phyloP scores from a whole-genome alignment of 2,329 filamentous ascomycete genomes.

The Aspergillus melleus region DNA sequence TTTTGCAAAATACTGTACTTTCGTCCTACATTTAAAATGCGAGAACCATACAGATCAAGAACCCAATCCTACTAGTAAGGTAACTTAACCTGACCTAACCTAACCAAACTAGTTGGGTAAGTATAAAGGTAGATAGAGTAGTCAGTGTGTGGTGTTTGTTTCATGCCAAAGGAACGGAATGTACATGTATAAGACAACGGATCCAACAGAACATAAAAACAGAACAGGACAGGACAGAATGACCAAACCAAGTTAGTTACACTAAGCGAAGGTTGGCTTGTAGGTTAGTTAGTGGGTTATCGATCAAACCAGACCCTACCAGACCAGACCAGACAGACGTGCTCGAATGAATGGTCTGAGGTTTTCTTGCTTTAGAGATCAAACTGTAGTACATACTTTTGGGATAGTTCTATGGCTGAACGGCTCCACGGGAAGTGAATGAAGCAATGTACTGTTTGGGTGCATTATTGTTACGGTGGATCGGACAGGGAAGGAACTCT shows the following conservation, averaged over 20 bases:
- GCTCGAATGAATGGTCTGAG: neutral
- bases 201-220: neutral
- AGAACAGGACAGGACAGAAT: neutral
- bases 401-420: slow-evolving; percentile 5
- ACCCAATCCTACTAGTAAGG: neutral
- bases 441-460: neutral
- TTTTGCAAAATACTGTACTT: no score
- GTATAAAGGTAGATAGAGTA: neutral
- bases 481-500: neutral
- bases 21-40: neutral
- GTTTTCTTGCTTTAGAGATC: neutral
- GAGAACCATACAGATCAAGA: neutral
- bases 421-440: neutral
- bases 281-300: no score
- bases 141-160: neutral
- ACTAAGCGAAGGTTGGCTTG: no score
- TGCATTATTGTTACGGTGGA: neutral
- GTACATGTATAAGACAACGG: neutral
- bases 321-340: neutral
- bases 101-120: neutral
- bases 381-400: neutral
- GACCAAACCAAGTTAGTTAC: no score
- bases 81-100: neutral
- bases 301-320: no score
- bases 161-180: slow-evolving; percentile 2